Evolutionary conservation across 2,329 filamentous ascomycete genomes (phyloP).

Genomic region (Fusarium virguliforme): DNA sequence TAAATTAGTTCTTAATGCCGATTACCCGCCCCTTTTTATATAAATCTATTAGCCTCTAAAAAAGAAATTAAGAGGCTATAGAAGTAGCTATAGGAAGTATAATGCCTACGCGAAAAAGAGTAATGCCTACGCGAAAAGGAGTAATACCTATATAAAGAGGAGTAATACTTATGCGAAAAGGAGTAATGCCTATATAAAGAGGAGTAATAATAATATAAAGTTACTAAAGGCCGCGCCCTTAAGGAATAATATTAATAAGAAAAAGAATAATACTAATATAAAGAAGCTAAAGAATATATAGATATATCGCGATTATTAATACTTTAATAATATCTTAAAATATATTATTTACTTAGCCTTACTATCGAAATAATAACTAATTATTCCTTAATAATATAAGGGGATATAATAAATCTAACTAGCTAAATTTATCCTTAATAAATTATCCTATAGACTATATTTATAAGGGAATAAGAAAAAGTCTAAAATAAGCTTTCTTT

Average conservation of each 20-base stretch:
- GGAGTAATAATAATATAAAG: too few species aligned
- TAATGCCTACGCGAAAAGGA: too few species aligned
- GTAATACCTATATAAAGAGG: too few species aligned
- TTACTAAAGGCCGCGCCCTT: too few species aligned
- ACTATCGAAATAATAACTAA: conserved; percentile 54
- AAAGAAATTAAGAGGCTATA: too few species aligned
- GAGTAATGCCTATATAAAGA: too few species aligned
- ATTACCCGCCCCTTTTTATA: accelerated
- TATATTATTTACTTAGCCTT: conserved; percentile 54
- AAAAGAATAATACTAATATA: conserved; percentile 48
- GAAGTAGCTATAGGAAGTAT: too few species aligned
- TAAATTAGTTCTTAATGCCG: too few species aligned
- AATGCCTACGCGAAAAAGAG: too few species aligned
- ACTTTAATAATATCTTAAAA: conserved; percentile 54
- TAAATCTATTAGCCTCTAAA: too few species aligned
- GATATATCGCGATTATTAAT: conserved; percentile 43
- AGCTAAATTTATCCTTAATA: conserved; percentile 55
- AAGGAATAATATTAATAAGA: conserved; percentile 22
- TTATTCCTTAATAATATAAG: conserved; percentile 54
- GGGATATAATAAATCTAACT: conserved; percentile 53
- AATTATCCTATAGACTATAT: conserved; percentile 58
- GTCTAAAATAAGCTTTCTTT: conserved; percentile 53
- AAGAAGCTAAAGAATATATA: conserved; percentile 49
- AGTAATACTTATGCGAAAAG: too few species aligned
- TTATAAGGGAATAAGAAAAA: conserved; percentile 51